Evolutionary conservation across 2,329 filamentous ascomycete genomes (phyloP), one percentile per base, ranked within the genome.

Genomic region (Fusarium sp.): DNA sequence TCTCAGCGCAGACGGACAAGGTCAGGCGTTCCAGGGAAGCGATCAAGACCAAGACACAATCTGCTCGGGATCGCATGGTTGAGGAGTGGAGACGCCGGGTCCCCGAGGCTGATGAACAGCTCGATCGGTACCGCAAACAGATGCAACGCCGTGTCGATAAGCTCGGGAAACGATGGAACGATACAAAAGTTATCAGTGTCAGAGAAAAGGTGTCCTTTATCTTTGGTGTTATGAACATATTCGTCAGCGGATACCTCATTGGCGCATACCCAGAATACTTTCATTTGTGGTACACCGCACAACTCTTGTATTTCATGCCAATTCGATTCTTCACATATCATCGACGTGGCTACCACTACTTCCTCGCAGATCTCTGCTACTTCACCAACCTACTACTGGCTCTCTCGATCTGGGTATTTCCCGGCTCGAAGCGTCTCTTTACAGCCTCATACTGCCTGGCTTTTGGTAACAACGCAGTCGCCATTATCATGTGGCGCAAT

Each of bases 401-500:
- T 71, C 84, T 97, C 67, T 93, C 91, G 75, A 89, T 99, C 56
- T 99, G 95, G 95, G 86, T 93, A 38, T 98, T 98, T 78, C 96
- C 96, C 1, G 84, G 88, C 57, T 98, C 95, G 18, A 97, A 97
- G 82, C 91, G 95, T 48, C 88, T 99, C 21, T 95, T 99, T 81
- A 96, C 97, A 73, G 91, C 94, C 74, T 92, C 94, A 2, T 99
- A 95, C 82, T 98, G 96, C 78, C 86, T 99, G 38, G 93, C 95
- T 15, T 97, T 94, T 79, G 96, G 96, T 71, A 99, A 99, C 83
- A 99, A 99, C 79, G 96, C 96, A 25, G 91, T 98, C 51, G 96
- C 96, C 18, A 98, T 99, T 80, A 94, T 96, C 79, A 96, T 99
- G 95, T 99, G 96, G 96, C 91, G 96, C 72, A 99, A 99, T 81